Evolutionary conservation across 768 basidiomycete species (phyloP).

Genomic region (Nidularia sp.): DNA sequence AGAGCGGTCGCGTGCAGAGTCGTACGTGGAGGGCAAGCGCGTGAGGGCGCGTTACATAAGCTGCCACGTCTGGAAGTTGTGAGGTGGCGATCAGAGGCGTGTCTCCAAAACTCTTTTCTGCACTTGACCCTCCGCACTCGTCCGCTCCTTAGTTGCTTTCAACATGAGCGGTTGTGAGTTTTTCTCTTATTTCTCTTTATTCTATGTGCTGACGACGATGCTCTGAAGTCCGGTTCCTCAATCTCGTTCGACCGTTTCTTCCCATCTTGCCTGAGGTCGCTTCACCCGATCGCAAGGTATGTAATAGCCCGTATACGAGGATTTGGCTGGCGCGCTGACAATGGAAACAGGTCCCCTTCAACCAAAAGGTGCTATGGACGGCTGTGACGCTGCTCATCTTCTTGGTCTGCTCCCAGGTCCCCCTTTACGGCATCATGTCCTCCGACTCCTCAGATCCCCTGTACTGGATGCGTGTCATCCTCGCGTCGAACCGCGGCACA

Average conservation of each 20-base stretch:
- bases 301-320: not conserved
- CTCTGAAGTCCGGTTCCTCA: constrained; percentile 84
- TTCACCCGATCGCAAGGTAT: constrained; percentile 94
- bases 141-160: constrained; percentile 6
- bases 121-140: not conserved
- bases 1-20: too few relatives aligned
- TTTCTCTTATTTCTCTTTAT: constrained; percentile 3
- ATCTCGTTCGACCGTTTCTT: constrained; percentile 97
- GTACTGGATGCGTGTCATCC: constrained; percentile 99
- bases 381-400: constrained; percentile 99
- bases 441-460: constrained; percentile 98
- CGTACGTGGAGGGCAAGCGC: too few relatives aligned
- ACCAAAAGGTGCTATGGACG: constrained; percentile 98
- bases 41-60: too few relatives aligned
- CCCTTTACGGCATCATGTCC: constrained; percentile 98
- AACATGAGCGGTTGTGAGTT: constrained; percentile 81
- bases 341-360: constrained; percentile 80
- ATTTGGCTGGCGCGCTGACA: not conserved
- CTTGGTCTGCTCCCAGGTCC: constrained; percentile 98
- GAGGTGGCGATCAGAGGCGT: not conserved
- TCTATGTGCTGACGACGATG: constrained; percentile 4
- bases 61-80: not conserved
- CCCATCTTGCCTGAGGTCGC: constrained; percentile 96
- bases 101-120: not conserved
- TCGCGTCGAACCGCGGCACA: constrained; percentile 96